Base-by-base conservation (phyloP, 1,284 basidiomycete genomes). In the Trametes polyzona region DNA sequence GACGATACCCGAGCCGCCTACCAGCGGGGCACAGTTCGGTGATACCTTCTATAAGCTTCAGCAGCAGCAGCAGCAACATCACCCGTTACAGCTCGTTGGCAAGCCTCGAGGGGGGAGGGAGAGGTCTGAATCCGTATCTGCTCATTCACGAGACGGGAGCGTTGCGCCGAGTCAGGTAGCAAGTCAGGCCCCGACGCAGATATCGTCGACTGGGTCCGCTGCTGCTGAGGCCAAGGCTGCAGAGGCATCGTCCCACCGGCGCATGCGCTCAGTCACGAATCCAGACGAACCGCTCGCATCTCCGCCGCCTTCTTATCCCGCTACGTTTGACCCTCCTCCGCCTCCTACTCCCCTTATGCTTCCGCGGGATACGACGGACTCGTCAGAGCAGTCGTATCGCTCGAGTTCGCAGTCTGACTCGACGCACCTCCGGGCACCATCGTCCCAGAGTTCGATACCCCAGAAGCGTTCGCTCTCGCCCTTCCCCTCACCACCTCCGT, bases 401-500 rank as follows among this genome's bases (percentile, higher is more conserved):
- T 63, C 62, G 4, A 62, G 64, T 29, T 26, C 52, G 14, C 56
- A 53, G 11, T 59, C 58, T 3, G 51, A 47, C 29, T 35, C 44
- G 10, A 44, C 49, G 23, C 60, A 61, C 36, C 46, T 56, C 17
- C 58, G 53, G 37, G 47, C 56, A 16, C 61, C 62, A 17, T 64
- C 62, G 1, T 59, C 59, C 26, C 58, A 60, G 17, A 63, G 57
- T 33, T 54, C 60, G 5, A 42, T 57, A 10, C 65, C 52, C 10
- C 59, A 54, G 40, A 59, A 61, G 37, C 57, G 62, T 17, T 58
- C 62, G n/a, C 52, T 64, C 16, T 62, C 58, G 7, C 62, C 64
- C n/a, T 54, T 67, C 47, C 65, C 65, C 8, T 59, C 64, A 0
- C 63, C 65, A 10, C 64, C 64, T 32, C 61, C 55, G 27, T 65